These are phyloP conservation scores for Nematocida parisii DNA, from an alignment of 371 early-diverging fungal species.

Conservation along the genomic window DNA sequence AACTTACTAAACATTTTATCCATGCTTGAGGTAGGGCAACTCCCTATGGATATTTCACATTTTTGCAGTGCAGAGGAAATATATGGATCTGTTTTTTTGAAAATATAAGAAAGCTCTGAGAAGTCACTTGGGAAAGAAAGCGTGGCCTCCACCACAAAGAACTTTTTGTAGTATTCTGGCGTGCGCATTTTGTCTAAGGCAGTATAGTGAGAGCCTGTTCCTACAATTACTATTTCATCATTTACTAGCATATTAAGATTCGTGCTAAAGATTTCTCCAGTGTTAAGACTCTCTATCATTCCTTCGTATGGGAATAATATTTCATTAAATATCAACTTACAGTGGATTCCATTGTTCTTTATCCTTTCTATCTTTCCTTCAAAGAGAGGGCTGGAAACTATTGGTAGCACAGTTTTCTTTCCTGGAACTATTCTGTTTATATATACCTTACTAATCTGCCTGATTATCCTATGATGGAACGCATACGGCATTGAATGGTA, in stretches of 20 bases:
- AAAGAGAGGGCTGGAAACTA: conserved; percentile 13
- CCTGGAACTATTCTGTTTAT: conserved; percentile 15
- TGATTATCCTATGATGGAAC: conserved; percentile 1
- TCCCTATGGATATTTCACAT: background rate
- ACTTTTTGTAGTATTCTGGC: background rate
- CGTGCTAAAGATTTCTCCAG: conserved; percentile 2
- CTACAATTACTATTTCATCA: background rate
- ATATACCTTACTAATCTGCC: background rate
- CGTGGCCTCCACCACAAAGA: background rate
- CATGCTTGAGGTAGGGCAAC: background rate
- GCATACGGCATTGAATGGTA: background rate
- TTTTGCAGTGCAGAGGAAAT: background rate
- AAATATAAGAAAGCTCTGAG: background rate
- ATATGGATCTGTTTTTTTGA: background rate
- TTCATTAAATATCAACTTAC: conserved; percentile 31
- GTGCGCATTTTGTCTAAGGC: background rate
- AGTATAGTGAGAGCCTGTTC: background rate
- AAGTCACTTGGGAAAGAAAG: background rate
- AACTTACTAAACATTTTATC: conserved; percentile 15
- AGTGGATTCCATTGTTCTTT: background rate
- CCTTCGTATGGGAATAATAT: conserved; percentile 22
- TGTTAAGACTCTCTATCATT: conserved; percentile 12
- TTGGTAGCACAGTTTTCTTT: background rate
- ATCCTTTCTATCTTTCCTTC: conserved; percentile 14
- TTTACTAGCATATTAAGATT: conserved; percentile 1